phyloP scores from a whole-genome alignment of 2,329 filamentous ascomycete genomes.

The Knufia petricola region DNA sequence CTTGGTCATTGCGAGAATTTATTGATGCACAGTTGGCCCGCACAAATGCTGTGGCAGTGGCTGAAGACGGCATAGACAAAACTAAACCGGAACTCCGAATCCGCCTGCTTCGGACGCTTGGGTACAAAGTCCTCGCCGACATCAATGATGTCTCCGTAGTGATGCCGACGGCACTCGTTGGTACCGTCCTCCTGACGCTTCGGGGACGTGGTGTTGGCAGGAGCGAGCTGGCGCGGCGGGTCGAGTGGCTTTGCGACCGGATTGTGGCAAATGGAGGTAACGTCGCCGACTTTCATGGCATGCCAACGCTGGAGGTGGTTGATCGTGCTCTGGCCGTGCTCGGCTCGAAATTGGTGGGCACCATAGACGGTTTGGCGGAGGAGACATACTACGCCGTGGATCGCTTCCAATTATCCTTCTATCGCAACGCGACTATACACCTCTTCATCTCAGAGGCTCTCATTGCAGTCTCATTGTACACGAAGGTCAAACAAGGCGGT shows the following conservation, averaged over 20 bases:
- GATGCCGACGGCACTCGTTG: constrained; percentile 94
- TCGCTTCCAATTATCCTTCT: constrained; percentile 93
- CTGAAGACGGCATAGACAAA: constrained; percentile 34
- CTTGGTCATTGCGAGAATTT: constrained; percentile 81
- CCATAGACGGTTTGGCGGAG: constrained; percentile 69
- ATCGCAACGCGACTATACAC: constrained; percentile 98
- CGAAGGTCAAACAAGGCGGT: constrained; percentile 80
- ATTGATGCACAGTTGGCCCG: constrained; percentile 64
- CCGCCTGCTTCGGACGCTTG: constrained; percentile 72
- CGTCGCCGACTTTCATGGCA: constrained; percentile 83
- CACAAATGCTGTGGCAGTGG: constrained; percentile 31
- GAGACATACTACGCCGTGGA: constrained; percentile 93
- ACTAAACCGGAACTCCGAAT: constrained; percentile 42
- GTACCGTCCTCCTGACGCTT: constrained; percentile 83
- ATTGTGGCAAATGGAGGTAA: constrained; percentile 79
- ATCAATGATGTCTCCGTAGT: constrained; percentile 96
- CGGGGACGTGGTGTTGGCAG: constrained; percentile 86
- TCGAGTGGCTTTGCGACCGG: constrained; percentile 79
- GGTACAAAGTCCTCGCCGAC: constrained; percentile 84
- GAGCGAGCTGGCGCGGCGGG: constrained; percentile 69
- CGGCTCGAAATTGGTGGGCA: constrained; percentile 76
- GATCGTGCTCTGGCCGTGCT: constrained; percentile 85
- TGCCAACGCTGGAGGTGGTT: constrained; percentile 70
- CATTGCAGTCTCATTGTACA: constrained; percentile 85
- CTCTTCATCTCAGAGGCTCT: constrained; percentile 90